phyloP scores from a whole-genome alignment of 2,329 filamentous ascomycete species.

The Drechslerella stenobrocha region DNA sequence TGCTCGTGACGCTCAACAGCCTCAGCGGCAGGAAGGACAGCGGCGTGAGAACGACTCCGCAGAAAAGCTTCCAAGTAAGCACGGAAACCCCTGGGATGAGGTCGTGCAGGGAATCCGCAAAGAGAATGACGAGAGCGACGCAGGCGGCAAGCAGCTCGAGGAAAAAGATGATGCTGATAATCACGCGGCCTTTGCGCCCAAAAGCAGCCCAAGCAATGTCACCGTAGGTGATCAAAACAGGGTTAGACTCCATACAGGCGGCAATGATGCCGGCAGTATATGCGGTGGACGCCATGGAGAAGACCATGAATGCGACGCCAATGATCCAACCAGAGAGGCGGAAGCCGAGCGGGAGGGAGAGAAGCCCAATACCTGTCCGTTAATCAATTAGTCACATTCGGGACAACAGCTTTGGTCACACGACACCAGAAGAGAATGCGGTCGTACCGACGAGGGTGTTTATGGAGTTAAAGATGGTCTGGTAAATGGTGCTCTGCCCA shows the following conservation, averaged over 20 bases:
- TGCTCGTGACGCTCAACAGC: slow-evolving; percentile 83
- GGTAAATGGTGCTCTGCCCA: slow-evolving; percentile 90
- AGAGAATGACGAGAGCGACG: slow-evolving; percentile 87
- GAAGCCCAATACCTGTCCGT: slow-evolving; percentile 71
- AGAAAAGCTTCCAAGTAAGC: slow-evolving; percentile 80
- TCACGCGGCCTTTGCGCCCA: slow-evolving; percentile 75
- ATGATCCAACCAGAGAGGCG: slow-evolving; percentile 71
- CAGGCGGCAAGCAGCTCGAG: slow-evolving; percentile 84
- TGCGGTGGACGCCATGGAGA: slow-evolving; percentile 73
- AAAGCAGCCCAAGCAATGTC: slow-evolving; percentile 81
- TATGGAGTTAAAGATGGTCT: slow-evolving; percentile 95
- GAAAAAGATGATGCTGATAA: slow-evolving; percentile 83
- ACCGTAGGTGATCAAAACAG: slow-evolving; percentile 84
- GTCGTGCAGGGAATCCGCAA: slow-evolving; percentile 82
- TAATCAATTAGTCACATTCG: no score
- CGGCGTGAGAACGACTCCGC: slow-evolving; percentile 75
- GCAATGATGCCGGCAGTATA: slow-evolving; percentile 73
- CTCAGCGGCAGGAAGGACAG: slow-evolving; percentile 83
- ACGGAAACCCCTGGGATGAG: slow-evolving; percentile 72
- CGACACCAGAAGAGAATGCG: slow-evolving; percentile 13
- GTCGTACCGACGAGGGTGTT: slow-evolving; percentile 59
- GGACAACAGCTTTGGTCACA: background rate
- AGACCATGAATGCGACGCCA: slow-evolving; percentile 72
- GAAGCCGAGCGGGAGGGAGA: slow-evolving; percentile 85
- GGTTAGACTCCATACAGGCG: slow-evolving; percentile 79